Base-by-base conservation (phyloP, 495 filamentous ascomycete genomes). In the Penicillium verhagenii region DNA sequence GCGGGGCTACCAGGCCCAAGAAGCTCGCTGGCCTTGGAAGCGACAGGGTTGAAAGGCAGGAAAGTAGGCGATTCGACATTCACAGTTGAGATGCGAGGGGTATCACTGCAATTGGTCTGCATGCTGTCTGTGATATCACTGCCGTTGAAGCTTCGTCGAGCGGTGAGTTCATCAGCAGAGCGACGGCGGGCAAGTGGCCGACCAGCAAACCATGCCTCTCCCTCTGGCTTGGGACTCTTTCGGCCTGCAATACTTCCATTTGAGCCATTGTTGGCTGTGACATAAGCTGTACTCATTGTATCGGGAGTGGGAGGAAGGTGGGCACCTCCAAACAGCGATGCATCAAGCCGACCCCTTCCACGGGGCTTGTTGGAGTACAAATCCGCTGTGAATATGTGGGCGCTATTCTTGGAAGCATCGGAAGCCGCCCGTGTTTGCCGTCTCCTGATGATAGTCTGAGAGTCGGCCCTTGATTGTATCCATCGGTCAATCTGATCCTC, bases 251-350 rank as follows among this genome's bases (percentile, higher is more conserved):
- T 68, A 47, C 72, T 76, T 19, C 66, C 63, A 33, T 71, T 66
- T 6, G 75, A 78, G 7, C 72, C 58, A 28, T 71, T 73, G 6
- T 60, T 56, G 8, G 59, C 64, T 6, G 47, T 56, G 29, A 61
- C 67, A 49, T 70, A 64, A 44, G 69, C 70, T 1, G 73, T 76
- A 38, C 68, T 75, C 75, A 78, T 76, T 2, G 75, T 78, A 24
- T 78, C 75, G 3, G 75, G 75, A 0, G 75, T 78, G 7, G 72
- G 75, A 33, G 75, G 75, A 6, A 78, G 63, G 19, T 63, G 63
- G 2, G 66, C 35, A 6, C 68, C 69, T 2, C 65, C 72, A 56
- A 76, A 78, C 6, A 68, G 35, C 7, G 68, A 59, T 21, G 61
- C 62, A 28, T 73, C 70, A 16, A 70, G 33, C 10, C 56, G 67